Percentiles rank a stretch among this genome's conserved stretches.
Conservation (phyloP, 2,329 filamentous ascomycete genomes). For the Metarhizium album region DNA sequence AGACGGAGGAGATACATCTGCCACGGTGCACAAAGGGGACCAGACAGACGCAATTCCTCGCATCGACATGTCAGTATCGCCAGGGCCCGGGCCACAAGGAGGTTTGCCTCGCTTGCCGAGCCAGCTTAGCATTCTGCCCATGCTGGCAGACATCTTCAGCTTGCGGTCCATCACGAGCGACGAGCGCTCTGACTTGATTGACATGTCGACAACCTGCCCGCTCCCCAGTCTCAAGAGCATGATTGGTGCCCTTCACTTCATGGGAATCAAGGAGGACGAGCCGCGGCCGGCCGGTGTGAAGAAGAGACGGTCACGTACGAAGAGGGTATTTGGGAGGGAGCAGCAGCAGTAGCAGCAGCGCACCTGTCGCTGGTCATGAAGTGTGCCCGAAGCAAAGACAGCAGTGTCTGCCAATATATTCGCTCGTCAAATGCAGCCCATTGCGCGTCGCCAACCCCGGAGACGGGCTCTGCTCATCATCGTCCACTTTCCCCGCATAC, state of each 20-base stretch:
- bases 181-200: background rate
- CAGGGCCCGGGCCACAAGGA: too few species aligned
- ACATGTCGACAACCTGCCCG: background rate
- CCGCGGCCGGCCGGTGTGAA: background rate
- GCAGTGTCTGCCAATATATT: too few species aligned
- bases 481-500: background rate
- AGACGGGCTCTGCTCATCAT: background rate
- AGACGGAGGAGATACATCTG: slow-evolving; percentile 1
- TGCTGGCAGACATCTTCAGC: slow-evolving; percentile 4
- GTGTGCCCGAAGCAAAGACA: too few species aligned
- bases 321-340: background rate
- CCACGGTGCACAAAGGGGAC: background rate
- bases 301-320: background rate
- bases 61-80: slow-evolving; percentile 2
- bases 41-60: background rate
- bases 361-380: too few species aligned
- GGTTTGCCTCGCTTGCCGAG: background rate
- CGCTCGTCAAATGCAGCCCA: background rate
- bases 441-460: too few species aligned
- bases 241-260: slow-evolving; percentile 1
- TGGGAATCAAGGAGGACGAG: background rate
- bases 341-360: too few species aligned
- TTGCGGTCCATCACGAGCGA: background rate
- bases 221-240: background rate
- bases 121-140: background rate